Evolutionary conservation across 371 early-diverging fungal species (phyloP).

Genomic region (Mortierella sp.): DNA sequence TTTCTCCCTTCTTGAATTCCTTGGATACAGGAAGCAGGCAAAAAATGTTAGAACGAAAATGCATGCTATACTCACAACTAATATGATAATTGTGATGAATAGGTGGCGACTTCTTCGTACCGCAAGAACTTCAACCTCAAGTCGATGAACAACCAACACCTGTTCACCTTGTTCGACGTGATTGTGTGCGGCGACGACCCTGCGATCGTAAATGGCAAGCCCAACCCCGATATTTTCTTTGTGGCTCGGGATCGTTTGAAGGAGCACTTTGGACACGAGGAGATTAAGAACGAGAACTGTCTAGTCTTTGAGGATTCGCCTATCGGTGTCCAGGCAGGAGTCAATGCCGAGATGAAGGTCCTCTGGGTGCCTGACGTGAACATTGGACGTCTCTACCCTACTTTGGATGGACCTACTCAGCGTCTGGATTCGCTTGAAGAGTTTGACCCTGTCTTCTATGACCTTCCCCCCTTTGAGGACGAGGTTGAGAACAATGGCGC

Average conservation of each 20-base stretch:
- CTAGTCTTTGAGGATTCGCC: constrained; percentile 95
- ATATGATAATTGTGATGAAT: background rate
- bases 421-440: constrained; percentile 72
- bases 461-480: constrained; percentile 58
- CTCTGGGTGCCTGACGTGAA: constrained; percentile 86
- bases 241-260: constrained; percentile 67
- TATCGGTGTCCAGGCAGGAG: constrained; percentile 87
- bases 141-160: constrained; percentile 73
- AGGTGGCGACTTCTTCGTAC: constrained; percentile 89
- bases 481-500: background rate
- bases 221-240: constrained; percentile 92
- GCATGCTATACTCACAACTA: background rate
- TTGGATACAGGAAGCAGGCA: background rate
- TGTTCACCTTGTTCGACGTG: constrained; percentile 86
- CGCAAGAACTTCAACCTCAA: constrained; percentile 82
- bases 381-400: constrained; percentile 53
- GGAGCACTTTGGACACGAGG: constrained; percentile 60
- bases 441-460: constrained; percentile 73
- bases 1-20: background rate
- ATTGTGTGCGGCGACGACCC: constrained; percentile 92
- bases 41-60: background rate
- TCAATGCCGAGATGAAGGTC: constrained; percentile 88
- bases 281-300: constrained; percentile 71
- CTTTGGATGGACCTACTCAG: constrained; percentile 59
- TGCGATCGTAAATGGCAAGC: constrained; percentile 84